A percentile compares a stretch with the other conserved stretches of the same genome.
phyloP scores from a whole-genome alignment of 352 stramenopile genomes.

The Peronosclerospora sorghi region DNA sequence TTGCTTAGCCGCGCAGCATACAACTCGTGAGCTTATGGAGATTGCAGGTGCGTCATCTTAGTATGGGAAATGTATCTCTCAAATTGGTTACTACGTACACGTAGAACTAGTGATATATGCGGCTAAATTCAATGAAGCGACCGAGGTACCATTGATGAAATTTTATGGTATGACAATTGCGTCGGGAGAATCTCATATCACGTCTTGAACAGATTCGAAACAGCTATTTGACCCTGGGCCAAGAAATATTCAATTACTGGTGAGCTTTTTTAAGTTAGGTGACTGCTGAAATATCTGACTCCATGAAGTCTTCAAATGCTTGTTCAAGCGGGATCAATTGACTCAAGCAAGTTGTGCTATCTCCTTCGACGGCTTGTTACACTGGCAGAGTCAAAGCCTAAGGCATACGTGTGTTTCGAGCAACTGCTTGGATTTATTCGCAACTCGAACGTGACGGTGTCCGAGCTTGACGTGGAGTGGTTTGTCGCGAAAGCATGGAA shows the following conservation, averaged over 20 bases:
- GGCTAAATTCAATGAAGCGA: constrained; percentile 40
- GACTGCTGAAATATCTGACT: background rate
- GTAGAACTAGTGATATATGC: constrained; percentile 56
- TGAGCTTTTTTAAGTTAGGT: constrained; percentile 7
- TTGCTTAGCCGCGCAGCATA: constrained; percentile 32
- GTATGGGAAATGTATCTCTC: background rate
- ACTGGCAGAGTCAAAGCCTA: constrained; percentile 32
- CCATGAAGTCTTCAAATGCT: constrained; percentile 42
- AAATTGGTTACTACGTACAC: constrained; percentile 16
- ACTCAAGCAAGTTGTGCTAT: constrained; percentile 34
- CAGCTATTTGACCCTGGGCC: constrained; percentile 44
- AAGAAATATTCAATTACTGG: constrained; percentile 51
- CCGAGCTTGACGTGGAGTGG: constrained; percentile 53
- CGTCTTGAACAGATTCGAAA: constrained; percentile 27
- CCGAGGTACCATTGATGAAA: constrained; percentile 13
- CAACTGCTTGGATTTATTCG: constrained; percentile 47
- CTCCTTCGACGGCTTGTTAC: constrained; percentile 49
- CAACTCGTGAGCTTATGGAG: constrained; percentile 29
- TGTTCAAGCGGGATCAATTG: constrained; percentile 29
- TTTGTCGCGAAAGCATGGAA: constrained; percentile 72
- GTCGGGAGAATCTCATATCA: background rate
- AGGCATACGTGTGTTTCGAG: constrained; percentile 44
- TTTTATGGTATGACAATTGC: background rate
- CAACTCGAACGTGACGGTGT: constrained; percentile 34
- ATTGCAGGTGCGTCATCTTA: constrained; percentile 33